Evolutionary conservation across 495 filamentous ascomycete species (phyloP).

Genomic region (Penicillium soppii): DNA sequence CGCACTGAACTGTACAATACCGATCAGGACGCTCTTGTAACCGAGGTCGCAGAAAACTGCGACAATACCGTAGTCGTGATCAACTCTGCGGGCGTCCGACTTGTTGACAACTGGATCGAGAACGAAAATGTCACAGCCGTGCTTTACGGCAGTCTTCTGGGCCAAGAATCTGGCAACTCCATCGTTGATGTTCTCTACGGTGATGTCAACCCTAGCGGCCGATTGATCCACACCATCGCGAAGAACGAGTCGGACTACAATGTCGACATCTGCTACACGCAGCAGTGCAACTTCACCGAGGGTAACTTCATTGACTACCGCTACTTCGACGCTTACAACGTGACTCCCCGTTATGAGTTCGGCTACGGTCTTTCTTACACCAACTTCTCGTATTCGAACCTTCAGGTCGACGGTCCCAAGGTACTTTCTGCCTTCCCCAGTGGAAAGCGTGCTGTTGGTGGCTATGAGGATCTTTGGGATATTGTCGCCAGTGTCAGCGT

Average conservation of each 20-base stretch:
- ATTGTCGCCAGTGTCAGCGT: slow-evolving; percentile 46
- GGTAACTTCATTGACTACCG: slow-evolving; percentile 57
- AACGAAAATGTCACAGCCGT: slow-evolving; percentile 69
- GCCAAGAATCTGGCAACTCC: slow-evolving; percentile 78
- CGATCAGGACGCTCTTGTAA: slow-evolving; percentile 54
- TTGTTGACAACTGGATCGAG: slow-evolving; percentile 44
- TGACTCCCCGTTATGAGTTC: slow-evolving; percentile 64
- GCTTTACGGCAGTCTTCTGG: slow-evolving; percentile 72
- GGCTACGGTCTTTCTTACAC: slow-evolving; percentile 68
- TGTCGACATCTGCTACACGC: slow-evolving; percentile 8
- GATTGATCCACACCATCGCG: slow-evolving; percentile 75
- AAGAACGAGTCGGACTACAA: slow-evolving; percentile 65
- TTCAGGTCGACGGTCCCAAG: slow-evolving; percentile 24
- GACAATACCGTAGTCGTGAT: slow-evolving; percentile 66
- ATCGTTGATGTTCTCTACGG: slow-evolving; percentile 75
- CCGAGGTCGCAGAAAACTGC: slow-evolving; percentile 54
- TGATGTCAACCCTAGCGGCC: slow-evolving; percentile 42
- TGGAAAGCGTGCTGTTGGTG: slow-evolving; percentile 39
- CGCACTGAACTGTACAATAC: slow-evolving; percentile 49
- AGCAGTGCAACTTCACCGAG: slow-evolving; percentile 50
- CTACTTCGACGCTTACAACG: slow-evolving; percentile 54
- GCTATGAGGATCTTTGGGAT: slow-evolving; percentile 57
- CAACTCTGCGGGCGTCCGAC: slow-evolving; percentile 33
- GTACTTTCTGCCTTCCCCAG: slow-evolving; percentile 1
- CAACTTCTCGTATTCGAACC: slow-evolving; percentile 49